Evolutionary conservation across 1,284 basidiomycete species (phyloP).

Genomic region (Trichosporon ovoides): DNA sequence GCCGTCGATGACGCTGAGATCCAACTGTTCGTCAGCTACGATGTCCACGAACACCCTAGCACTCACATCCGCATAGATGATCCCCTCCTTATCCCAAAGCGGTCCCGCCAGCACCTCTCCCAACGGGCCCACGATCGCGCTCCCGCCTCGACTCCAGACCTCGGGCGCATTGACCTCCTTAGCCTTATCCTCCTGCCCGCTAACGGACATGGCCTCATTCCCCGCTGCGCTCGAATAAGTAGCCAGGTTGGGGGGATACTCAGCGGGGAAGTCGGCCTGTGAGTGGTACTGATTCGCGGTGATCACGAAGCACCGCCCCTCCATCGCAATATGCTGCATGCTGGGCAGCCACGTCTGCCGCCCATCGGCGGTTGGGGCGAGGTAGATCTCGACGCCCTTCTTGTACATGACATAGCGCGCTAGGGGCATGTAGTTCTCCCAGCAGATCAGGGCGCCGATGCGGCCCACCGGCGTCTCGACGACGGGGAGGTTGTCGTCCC

Average conservation of each 20-base stretch:
- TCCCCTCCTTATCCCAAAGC: conserved; percentile 57
- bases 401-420: conserved; percentile 43
- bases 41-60: too few species aligned
- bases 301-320: conserved; percentile 72
- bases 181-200: neutral
- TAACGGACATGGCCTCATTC: conserved; percentile 9
- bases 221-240: conserved; percentile 6
- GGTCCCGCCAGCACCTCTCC: conserved; percentile 66
- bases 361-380: conserved; percentile 56
- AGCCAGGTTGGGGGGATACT: conserved; percentile 26
- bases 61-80: conserved; percentile 56
- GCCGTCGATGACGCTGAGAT: conserved; percentile 58
- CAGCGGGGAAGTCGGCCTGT: conserved; percentile 26
- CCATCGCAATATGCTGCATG: conserved; percentile 68
- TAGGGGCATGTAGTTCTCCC: conserved; percentile 75
- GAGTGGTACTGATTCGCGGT: conserved; percentile 44
- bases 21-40: conserved; percentile 49
- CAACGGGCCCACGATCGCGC: conserved; percentile 62
- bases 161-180: conserved; percentile 11
- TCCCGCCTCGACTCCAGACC: conserved; percentile 54
- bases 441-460: conserved; percentile 63
- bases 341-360: conserved; percentile 60
- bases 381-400: conserved; percentile 47
- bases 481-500: conserved; percentile 40
- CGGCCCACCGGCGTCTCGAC: conserved; percentile 48